Percentiles rank a stretch among this genome's conserved stretches.
phyloP scores from a whole-genome alignment of 495 filamentous ascomycete genomes.

The Massariosphaeria phaeospora region DNA sequence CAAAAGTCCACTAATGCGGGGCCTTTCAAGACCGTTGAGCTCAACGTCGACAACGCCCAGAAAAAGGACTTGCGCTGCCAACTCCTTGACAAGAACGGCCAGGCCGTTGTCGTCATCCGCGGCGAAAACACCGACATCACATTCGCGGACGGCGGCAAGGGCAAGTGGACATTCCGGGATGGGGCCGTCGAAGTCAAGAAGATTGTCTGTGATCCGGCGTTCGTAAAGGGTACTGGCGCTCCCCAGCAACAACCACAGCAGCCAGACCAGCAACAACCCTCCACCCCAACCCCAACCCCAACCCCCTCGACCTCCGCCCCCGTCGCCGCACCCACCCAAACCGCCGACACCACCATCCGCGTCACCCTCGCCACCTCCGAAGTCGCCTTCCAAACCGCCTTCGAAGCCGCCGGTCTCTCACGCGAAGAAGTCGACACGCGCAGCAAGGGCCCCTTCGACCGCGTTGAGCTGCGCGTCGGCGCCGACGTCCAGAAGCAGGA shows the following conservation, averaged over 20 bases:
- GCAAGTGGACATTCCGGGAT: conserved; percentile 1
- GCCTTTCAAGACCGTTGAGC: conserved; percentile 8
- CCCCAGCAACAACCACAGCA: too few relatives aligned
- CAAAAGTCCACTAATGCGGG: background rate
- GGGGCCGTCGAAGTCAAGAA: background rate
- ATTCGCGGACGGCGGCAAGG: conserved; percentile 9
- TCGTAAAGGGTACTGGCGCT: too few relatives aligned
- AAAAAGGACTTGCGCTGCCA: conserved; percentile 7
- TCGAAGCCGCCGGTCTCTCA: background rate
- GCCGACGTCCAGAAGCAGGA: background rate
- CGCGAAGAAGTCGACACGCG: background rate
- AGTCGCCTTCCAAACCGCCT: background rate
- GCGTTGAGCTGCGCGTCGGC: background rate
- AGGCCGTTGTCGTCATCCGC: conserved; percentile 3
- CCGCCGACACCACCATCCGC: background rate
- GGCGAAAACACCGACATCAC: conserved; percentile 5
- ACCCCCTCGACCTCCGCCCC: too few relatives aligned
- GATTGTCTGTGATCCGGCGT: conserved; percentile 18
- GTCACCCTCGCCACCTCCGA: background rate
- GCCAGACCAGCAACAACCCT: background rate
- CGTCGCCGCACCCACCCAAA: too few relatives aligned
- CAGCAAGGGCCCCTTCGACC: background rate
- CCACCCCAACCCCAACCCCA: too few relatives aligned
- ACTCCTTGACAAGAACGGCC: background rate
- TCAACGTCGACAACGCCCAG: background rate